Evolutionary conservation across 345 rosid genomes (phyloP), one percentile per base, ranked within the genome.

Genomic region (Eucalyptus marginata): DNA sequence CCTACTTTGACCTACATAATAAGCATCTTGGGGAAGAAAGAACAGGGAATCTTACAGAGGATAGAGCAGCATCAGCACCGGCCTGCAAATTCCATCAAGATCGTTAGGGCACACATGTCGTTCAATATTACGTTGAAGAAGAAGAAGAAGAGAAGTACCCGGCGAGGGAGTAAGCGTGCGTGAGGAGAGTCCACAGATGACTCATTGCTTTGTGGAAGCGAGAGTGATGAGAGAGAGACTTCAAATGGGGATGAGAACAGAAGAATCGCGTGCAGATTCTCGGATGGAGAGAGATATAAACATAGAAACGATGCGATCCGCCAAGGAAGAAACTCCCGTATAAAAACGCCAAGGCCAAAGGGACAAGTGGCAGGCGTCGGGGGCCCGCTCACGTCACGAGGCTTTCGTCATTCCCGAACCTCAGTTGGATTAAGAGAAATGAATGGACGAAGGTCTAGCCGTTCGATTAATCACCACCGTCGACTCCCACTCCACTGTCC

Each of bases 21-120:
- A 44, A 51, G 22, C 54, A 51, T 51, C 54, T 7, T 12, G 27
- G 7, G 13, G 66, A 52, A 36, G 36, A 18, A 68, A 66, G 58
- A 58, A 40, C 10, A 5, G 20, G 46, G 22, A 47, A 24, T 31
- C 93, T 89, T 89, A 93, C 94, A 93, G 87, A 15, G 94, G 94
- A 89, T 93, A 93, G 33, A 93, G 88, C 89, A 92, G 89, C 94
- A 90, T 93, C 89, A 92, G 9, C 66, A 87, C 91, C 17, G 94
- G 94, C 90, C 94, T 93, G 92, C 90, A n/a, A 22, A 43, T 40
- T 47, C 43, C 84, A 84, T 18, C 18, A 18, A 40, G 52, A 88
- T 66, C 27, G 40, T 59, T 25, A 3, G 11, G 71, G 43, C 66
- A 44, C 68, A 3, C 50, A 40, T 27, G 71, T 87, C 40, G 33